phyloP scores from a whole-genome alignment of 108 stramenopile species.

The Conticribra guillardii region DNA sequence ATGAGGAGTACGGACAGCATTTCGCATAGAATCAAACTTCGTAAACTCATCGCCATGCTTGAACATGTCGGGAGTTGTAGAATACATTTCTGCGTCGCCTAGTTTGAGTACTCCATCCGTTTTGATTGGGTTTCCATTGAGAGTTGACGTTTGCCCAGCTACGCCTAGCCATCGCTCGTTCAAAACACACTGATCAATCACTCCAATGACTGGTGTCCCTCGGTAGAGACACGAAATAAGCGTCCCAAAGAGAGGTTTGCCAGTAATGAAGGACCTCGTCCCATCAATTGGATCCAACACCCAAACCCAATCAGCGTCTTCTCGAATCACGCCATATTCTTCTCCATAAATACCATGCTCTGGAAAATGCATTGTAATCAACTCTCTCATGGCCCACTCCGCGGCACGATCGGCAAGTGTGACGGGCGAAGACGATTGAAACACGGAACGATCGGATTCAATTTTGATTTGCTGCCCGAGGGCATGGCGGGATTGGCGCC shows the following conservation, averaged over 20 bases:
- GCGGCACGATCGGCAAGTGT: constrained; percentile 47
- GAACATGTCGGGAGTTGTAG: constrained; percentile 67
- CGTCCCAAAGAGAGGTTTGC: constrained; percentile 65
- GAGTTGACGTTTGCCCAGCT: constrained; percentile 34
- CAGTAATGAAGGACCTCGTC: constrained; percentile 62
- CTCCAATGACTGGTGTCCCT: constrained; percentile 57
- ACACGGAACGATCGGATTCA: constrained; percentile 31
- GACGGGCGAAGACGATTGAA: constrained; percentile 45
- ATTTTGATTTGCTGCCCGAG: constrained; percentile 43
- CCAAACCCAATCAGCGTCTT: constrained; percentile 61
- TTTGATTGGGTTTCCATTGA: constrained; percentile 52
- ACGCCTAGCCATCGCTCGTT: constrained; percentile 62
- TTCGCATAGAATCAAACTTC: constrained; percentile 43
- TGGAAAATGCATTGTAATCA: constrained; percentile 57
- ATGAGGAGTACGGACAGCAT: constrained; percentile 23
- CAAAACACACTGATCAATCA: constrained; percentile 63
- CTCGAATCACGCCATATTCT: constrained; percentile 50
- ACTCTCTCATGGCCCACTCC: constrained; percentile 46
- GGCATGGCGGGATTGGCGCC: constrained; percentile 36
- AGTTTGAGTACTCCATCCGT: constrained; percentile 26
- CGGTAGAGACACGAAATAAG: constrained; percentile 49
- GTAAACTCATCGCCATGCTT: constrained; percentile 37
- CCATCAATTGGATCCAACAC: constrained; percentile 69
- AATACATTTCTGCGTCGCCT: constrained; percentile 46
- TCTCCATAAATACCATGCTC: constrained; percentile 61